These are phyloP conservation scores for Fraxinus baroniana DNA, from an alignment of 305 asterid genomes.

Conservation along the genomic window DNA sequence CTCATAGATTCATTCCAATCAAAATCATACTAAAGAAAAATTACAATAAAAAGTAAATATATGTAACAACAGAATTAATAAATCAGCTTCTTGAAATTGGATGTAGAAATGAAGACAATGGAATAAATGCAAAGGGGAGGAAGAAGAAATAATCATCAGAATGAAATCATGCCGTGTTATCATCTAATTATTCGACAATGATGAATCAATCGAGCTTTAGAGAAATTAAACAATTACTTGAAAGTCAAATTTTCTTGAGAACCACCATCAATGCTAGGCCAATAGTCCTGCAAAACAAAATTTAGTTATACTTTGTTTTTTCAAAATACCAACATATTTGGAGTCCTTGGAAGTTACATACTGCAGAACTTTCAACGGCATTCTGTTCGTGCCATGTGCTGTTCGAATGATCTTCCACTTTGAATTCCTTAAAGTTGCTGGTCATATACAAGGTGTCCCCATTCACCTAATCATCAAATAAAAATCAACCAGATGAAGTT, in stretches of 20 bases:
- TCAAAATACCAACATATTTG: slow-evolving; percentile 16
- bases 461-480: slow-evolving; percentile 60
- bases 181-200: slow-evolving; percentile 8
- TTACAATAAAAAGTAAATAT: slow-evolving; percentile 6
- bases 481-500: slow-evolving; percentile 16
- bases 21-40: not conserved
- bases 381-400: slow-evolving; percentile 78
- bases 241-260: slow-evolving; percentile 52
- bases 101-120: not conserved
- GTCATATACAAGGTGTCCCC: slow-evolving; percentile 85
- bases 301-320: slow-evolving; percentile 2
- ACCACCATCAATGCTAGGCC: slow-evolving; percentile 58
- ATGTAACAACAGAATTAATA: not conserved
- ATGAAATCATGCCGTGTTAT: slow-evolving; percentile 1
- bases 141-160: not conserved
- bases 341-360: slow-evolving; percentile 39
- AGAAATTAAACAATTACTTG: slow-evolving; percentile 50
- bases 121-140: not conserved
- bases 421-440: slow-evolving; percentile 79
- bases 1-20: not conserved
- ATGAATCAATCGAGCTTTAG: slow-evolving; percentile 8
- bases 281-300: slow-evolving; percentile 60
- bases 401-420: slow-evolving; percentile 59
- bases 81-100: not conserved
- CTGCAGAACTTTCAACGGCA: slow-evolving; percentile 76